A percentile compares a stretch with the other conserved stretches of the same genome.
phyloP scores from a whole-genome alignment of 345 rosid genomes.

The Rhodamnia argentea region DNA sequence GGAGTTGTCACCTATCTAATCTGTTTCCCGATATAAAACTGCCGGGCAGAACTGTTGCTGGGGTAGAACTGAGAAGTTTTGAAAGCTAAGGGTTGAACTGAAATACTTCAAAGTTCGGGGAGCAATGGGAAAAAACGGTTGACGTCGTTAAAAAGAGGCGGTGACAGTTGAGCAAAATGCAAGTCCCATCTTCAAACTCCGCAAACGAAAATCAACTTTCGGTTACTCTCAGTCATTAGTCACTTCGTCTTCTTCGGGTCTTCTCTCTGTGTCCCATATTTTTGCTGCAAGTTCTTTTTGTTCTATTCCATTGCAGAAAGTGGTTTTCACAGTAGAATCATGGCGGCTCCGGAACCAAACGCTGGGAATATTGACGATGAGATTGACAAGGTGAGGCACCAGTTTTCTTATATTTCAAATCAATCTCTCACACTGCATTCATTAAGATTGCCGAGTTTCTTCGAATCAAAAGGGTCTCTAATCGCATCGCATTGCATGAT shows the following conservation, averaged over 20 bases:
- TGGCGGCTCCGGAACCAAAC: background rate
- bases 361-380: background rate
- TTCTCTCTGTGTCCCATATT: background rate
- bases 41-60: background rate
- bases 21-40: too few relatives aligned
- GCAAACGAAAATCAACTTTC: background rate
- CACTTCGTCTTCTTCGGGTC: background rate
- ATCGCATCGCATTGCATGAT: background rate
- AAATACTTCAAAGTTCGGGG: background rate
- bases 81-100: background rate
- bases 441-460: background rate
- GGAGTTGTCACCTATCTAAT: too few relatives aligned
- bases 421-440: background rate
- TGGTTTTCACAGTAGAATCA: background rate
- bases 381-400: background rate
- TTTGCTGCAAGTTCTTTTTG: background rate
- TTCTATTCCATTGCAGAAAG: background rate
- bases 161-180: background rate
- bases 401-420: background rate
- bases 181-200: too few relatives aligned
- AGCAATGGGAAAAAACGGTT: background rate
- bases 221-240: background rate
- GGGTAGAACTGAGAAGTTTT: background rate
- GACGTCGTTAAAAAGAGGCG: background rate
- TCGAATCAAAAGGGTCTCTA: background rate